Evolutionary conservation across 176 grass and related monocot species (phyloP).

Genomic region (Melocanna baccifera): DNA sequence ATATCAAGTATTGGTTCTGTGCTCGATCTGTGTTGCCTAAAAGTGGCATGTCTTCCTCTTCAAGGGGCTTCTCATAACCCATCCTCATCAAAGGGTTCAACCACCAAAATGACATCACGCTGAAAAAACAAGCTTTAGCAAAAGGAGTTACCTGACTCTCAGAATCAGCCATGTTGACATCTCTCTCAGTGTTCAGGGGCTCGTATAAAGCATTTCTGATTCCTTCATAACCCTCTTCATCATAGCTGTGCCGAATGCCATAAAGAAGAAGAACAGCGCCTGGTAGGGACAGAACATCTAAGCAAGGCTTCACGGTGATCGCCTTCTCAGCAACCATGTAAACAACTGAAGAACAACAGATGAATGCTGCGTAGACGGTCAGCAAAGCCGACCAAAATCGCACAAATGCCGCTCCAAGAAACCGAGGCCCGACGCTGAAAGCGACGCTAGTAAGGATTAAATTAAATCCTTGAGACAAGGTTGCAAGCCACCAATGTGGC

Average conservation of each 20-base stretch:
- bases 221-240: conserved; percentile 25
- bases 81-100: conserved; percentile 80
- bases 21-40: conserved; percentile 53
- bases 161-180: conserved; percentile 23
- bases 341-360: conserved; percentile 49
- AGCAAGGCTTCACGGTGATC: conserved; percentile 34
- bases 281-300: conserved; percentile 64
- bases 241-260: conserved; percentile 9
- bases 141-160: conserved; percentile 43
- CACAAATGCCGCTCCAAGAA: conserved; percentile 28
- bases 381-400: conserved; percentile 31
- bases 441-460: conserved; percentile 33
- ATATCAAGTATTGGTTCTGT: conserved; percentile 47
- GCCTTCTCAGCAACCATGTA: conserved; percentile 38
- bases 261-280: conserved; percentile 45
- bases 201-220: conserved; percentile 41
- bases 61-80: conserved; percentile 73
- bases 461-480: conserved; percentile 48
- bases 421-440: conserved; percentile 30
- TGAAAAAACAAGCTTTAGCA: conserved; percentile 62
- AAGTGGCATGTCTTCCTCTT: conserved; percentile 77
- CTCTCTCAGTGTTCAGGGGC: conserved; percentile 44
- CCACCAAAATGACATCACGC: conserved; percentile 86
- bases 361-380: conserved; percentile 35
- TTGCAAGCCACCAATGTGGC: conserved; percentile 52